phyloP scores from a whole-genome alignment of 2,329 filamentous ascomycete genomes.

The Cylindrodendrum hubeiense region DNA sequence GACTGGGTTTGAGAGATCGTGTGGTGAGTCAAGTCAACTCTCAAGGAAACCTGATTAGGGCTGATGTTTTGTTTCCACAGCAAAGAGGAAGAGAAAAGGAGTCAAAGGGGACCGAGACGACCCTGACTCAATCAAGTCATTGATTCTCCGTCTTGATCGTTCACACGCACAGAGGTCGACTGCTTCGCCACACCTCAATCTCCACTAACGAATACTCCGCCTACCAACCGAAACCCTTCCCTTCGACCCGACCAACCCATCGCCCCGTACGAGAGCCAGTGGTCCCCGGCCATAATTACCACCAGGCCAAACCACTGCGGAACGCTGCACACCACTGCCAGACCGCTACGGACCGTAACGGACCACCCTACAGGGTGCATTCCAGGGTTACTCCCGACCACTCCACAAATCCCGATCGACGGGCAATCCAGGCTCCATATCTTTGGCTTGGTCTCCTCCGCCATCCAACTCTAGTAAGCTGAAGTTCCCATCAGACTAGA shows the following conservation, averaged over 20 bases:
- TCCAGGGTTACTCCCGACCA: neutral
- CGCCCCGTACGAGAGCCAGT: neutral
- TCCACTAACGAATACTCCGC: neutral
- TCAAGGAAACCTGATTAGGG: neutral
- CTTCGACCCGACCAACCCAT: neutral
- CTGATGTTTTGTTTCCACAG: neutral
- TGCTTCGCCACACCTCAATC: neutral
- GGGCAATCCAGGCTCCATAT: neutral
- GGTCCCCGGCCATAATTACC: neutral
- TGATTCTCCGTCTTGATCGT: neutral
- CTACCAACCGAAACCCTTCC: slow-evolving; percentile 6
- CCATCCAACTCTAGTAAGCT: neutral
- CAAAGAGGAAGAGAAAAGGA: neutral
- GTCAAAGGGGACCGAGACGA: neutral
- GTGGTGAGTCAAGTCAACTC: neutral
- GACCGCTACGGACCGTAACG: neutral
- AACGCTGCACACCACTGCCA: too few species aligned
- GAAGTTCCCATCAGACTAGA: neutral
- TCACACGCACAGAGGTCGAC: neutral
- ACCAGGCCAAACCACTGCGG: neutral
- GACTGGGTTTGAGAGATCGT: neutral
- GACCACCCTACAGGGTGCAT: neutral
- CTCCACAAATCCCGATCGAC: neutral
- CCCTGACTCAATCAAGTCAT: neutral
- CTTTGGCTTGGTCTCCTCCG: neutral